These are phyloP conservation scores for Cymodocea nodosa DNA, from an alignment of 116 monocot species.

Conservation along the genomic window DNA sequence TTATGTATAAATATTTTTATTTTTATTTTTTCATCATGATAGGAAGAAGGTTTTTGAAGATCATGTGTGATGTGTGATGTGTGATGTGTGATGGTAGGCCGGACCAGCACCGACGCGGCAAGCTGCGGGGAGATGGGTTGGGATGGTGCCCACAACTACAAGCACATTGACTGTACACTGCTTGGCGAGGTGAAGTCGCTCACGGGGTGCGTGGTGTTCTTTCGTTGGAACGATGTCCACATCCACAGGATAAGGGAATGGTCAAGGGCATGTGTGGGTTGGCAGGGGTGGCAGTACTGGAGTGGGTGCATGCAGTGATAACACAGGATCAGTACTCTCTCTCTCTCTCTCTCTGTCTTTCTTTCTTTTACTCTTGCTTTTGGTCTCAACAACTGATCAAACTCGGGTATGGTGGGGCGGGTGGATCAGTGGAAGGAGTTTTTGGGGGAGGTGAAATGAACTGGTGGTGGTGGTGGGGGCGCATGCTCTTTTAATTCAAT, in stretches of 20 bases:
- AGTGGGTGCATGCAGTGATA: neutral
- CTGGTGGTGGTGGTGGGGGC: constrained; percentile 2
- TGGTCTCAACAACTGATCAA: neutral
- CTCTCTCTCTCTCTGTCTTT: neutral
- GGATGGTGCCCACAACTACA: no score
- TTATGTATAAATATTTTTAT: no score
- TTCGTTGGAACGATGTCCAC: neutral
- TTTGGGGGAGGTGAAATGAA: neutral
- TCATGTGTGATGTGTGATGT: no score
- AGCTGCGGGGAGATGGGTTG: no score
- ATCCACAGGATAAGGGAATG: constrained; percentile 4
- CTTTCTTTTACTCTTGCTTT: neutral
- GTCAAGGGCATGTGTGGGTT: constrained; percentile 5
- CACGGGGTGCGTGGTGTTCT: no score
- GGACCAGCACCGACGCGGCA: no score
- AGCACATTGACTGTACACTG: neutral
- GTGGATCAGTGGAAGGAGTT: neutral
- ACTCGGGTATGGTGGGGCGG: neutral
- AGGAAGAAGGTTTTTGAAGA: no score
- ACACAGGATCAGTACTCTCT: neutral
- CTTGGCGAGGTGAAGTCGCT: neutral
- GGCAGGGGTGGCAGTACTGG: constrained; percentile 6
- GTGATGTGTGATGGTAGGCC: no score
- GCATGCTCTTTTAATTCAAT: neutral
- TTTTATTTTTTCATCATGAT: no score